phyloP scores from a whole-genome alignment of 495 filamentous ascomycete species.

The Podospora comata region DNA sequence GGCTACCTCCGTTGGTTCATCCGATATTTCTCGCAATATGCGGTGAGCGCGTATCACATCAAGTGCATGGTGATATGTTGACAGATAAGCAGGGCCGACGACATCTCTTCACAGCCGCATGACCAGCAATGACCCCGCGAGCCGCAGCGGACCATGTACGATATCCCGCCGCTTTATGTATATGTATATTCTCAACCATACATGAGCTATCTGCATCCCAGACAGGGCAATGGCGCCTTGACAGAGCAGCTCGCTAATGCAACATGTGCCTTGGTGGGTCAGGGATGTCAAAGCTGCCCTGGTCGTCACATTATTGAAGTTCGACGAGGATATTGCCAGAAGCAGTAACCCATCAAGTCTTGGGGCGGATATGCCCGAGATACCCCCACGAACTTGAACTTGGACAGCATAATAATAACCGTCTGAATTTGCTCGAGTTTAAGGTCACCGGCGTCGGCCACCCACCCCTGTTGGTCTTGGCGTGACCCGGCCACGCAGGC shows the following conservation, averaged over 20 bases:
- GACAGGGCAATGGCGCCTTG: background rate
- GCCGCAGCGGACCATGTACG: background rate
- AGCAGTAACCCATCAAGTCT: background rate
- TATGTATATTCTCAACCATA: too few relatives aligned
- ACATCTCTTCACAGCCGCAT: background rate
- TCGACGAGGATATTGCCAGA: background rate
- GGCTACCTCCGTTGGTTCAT: background rate
- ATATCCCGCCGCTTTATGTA: background rate
- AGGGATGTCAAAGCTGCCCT: background rate
- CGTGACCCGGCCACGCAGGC: background rate
- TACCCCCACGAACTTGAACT: background rate
- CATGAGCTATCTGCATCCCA: too few relatives aligned
- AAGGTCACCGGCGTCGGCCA: background rate
- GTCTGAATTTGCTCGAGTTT: background rate
- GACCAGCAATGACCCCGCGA: background rate
- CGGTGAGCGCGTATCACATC: background rate
- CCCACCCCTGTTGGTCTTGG: background rate
- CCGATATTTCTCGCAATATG: background rate
- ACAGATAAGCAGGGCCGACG: background rate
- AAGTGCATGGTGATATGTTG: background rate
- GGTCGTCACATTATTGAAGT: background rate
- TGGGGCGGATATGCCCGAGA: background rate
- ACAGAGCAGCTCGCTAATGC: background rate
- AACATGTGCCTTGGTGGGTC: background rate
- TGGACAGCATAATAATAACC: background rate